Evolutionary conservation across 1,139 yeast genomes (phyloP).

Genomic region (Candida pseudoviswanathii): DNA sequence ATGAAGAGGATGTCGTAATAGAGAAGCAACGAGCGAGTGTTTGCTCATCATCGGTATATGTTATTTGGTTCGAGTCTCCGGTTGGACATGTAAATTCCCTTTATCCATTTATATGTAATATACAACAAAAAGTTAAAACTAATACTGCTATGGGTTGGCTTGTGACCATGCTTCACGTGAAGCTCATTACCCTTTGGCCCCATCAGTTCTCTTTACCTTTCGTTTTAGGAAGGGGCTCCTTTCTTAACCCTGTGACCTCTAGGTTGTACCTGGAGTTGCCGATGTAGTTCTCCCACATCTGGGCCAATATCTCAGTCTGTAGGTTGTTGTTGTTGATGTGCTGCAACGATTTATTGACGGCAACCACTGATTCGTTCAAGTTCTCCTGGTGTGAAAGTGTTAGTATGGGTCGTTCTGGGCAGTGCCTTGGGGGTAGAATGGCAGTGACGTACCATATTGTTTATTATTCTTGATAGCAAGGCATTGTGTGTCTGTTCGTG

Average conservation of each 20-base stretch:
- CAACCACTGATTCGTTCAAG: slow-evolving; percentile 69
- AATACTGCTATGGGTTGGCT: too few species aligned
- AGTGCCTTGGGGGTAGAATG: too few species aligned
- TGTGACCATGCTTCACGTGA: too few species aligned
- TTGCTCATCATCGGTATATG: not conserved
- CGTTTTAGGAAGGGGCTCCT: slow-evolving; percentile 6
- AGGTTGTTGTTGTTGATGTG: slow-evolving; percentile 68
- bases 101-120: not conserved
- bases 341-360: slow-evolving; percentile 61
- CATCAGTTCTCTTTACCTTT: not conserved
- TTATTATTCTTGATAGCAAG: slow-evolving; percentile 71
- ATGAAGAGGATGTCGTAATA: not conserved
- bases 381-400: slow-evolving; percentile 45
- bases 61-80: not conserved
- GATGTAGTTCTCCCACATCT: slow-evolving; percentile 81
- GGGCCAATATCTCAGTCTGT: slow-evolving; percentile 72
- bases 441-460: slow-evolving; percentile 61
- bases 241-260: slow-evolving; percentile 61
- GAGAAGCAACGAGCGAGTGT: not conserved
- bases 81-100: not conserved
- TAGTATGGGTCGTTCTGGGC: not conserved
- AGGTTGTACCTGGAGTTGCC: slow-evolving; percentile 72
- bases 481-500: slow-evolving; percentile 87
- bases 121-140: not conserved
- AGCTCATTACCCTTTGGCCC: too few species aligned